Percentiles rank a stretch among this genome's conserved stretches.
phyloP scores from a whole-genome alignment of 2,329 filamentous ascomycete species.

The Aspergillus sp. region DNA sequence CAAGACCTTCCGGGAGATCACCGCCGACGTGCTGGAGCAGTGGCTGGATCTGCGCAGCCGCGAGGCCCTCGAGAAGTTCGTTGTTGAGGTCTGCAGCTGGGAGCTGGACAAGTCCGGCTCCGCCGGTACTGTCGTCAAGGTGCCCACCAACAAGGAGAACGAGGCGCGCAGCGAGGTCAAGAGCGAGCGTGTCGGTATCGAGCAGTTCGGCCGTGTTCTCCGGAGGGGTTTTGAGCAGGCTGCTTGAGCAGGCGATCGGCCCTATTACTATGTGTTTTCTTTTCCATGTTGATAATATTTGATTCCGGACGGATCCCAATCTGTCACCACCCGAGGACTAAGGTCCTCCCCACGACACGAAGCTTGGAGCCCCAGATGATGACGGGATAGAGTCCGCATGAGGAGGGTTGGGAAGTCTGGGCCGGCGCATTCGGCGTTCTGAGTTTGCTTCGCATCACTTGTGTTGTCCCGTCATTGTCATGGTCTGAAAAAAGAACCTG shows the following conservation, averaged over 20 bases:
- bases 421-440: constrained; percentile 27
- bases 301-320: neutral
- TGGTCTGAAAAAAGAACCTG: constrained; percentile 5
- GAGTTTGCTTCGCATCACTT: constrained; percentile 22
- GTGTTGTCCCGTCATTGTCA: constrained; percentile 15
- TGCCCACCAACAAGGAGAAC: constrained; percentile 94
- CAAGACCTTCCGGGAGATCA: constrained; percentile 73
- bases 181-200: constrained; percentile 76
- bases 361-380: constrained; percentile 15
- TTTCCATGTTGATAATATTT: constrained; percentile 16
- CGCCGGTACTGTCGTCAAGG: constrained; percentile 55
- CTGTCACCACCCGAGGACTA: constrained; percentile 3
- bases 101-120: constrained; percentile 58
- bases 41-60: constrained; percentile 70
- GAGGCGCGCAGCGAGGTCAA: constrained; percentile 96
- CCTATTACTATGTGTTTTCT: neutral
- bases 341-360: constrained; percentile 9
- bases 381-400: constrained; percentile 18
- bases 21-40: constrained; percentile 64
- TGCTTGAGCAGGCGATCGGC: constrained; percentile 44
- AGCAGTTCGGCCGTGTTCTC: constrained; percentile 62
- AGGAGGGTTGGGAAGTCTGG: constrained; percentile 20
- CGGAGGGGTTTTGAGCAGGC: constrained; percentile 83
- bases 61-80: constrained; percentile 70
- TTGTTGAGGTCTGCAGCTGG: constrained; percentile 85